Evolutionary conservation across 768 basidiomycete genomes (phyloP).

Genomic region (Lactarius tabidus): DNA sequence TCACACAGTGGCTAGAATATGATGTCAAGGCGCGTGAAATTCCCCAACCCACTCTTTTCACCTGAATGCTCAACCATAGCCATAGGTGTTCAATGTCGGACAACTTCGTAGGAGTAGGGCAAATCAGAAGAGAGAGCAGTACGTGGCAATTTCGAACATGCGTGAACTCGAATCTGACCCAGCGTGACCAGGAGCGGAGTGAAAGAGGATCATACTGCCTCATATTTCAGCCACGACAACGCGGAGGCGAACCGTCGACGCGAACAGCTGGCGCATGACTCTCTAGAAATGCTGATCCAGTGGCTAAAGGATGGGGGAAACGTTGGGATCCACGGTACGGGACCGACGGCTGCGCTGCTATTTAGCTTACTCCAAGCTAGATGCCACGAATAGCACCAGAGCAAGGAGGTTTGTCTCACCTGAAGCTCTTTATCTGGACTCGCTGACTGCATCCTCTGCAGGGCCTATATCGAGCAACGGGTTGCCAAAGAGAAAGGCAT

Average conservation of each 20-base stretch:
- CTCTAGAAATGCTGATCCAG: conserved; percentile 88
- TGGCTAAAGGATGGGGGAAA: conserved; percentile 97
- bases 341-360: not conserved
- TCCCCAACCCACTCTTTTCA: not conserved
- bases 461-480: conserved; percentile 79
- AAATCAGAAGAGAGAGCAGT: conserved; percentile 73
- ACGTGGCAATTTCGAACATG: conserved; percentile 23
- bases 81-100: conserved; percentile 95
- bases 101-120: conserved; percentile 88
- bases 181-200: conserved; percentile 57
- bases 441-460: conserved; percentile 29
- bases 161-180: not conserved
- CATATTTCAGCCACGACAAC: conserved; percentile 88
- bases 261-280: conserved; percentile 84
- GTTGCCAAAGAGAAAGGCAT: conserved; percentile 85
- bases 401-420: conserved; percentile 54
- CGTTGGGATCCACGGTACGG: conserved; percentile 91
- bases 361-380: conserved; percentile 39
- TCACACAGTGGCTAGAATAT: conserved; percentile 94
- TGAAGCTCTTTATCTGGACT: not conserved
- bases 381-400: conserved; percentile 92
- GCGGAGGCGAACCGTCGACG: conserved; percentile 68
- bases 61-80: not conserved
- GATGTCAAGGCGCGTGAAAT: conserved; percentile 72
- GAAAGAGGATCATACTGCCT: conserved; percentile 87